Percentiles rank a stretch among this genome's conserved stretches.
Evolutionary conservation across 495 filamentous ascomycete genomes (phyloP).

Genomic region (Corynascus novoguineensis): DNA sequence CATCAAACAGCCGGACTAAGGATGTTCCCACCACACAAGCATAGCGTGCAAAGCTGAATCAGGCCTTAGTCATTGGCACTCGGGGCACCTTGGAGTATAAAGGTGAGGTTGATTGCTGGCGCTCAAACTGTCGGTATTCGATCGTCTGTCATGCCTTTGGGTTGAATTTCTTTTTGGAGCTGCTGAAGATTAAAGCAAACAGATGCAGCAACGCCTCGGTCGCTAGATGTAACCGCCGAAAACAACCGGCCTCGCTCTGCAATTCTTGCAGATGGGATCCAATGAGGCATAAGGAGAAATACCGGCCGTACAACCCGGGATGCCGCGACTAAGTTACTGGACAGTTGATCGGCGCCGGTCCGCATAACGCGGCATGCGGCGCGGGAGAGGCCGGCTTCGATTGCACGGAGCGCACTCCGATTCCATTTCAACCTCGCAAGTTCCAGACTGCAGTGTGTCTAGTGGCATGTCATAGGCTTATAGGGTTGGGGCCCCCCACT

Average conservation of each 20-base stretch:
- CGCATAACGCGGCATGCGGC: background rate
- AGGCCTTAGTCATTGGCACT: background rate
- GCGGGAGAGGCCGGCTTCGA: too few relatives aligned
- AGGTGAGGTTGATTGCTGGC: constrained; percentile 2
- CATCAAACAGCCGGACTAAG: background rate
- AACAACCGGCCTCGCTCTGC: background rate
- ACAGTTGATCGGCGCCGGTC: background rate
- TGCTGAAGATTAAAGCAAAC: background rate
- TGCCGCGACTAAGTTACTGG: too few relatives aligned
- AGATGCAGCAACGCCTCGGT: background rate
- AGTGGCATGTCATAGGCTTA: too few relatives aligned
- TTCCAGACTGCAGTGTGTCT: too few relatives aligned
- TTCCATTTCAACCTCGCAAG: too few relatives aligned
- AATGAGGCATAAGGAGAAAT: background rate
- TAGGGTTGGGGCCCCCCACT: background rate
- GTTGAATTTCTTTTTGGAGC: background rate
- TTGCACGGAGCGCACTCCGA: too few relatives aligned
- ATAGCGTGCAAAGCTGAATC: constrained; percentile 4
- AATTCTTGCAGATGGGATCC: background rate
- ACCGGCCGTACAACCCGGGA: background rate
- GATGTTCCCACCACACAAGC: background rate
- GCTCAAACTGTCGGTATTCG: background rate
- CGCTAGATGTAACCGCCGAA: constrained; percentile 7
- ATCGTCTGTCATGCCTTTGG: constrained; percentile 2
- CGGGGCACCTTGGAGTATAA: background rate